Conservation (phyloP, 1,284 basidiomycete species). For the Leccinum glutinopallens region DNA sequence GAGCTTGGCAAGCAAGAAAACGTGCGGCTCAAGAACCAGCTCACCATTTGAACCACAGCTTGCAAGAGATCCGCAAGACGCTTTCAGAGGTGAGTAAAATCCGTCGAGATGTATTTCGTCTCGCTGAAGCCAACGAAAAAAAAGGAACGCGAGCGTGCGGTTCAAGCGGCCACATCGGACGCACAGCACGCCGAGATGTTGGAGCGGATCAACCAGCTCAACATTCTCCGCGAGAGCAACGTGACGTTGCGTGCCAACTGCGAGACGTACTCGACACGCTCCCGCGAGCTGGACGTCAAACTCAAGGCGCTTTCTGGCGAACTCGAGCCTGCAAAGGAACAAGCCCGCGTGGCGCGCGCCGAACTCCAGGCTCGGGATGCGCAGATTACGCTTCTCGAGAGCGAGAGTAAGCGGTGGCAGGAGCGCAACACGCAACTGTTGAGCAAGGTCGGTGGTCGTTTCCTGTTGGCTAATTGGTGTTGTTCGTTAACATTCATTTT, state of each 20-base stretch:
- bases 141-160: constrained; percentile 78
- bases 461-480: background rate
- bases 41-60: constrained; percentile 70
- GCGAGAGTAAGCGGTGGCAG: constrained; percentile 85
- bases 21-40: constrained; percentile 71
- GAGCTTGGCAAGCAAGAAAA: constrained; percentile 87
- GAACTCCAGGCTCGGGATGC: constrained; percentile 74
- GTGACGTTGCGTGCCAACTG: constrained; percentile 79
- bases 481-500: background rate
- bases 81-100: constrained; percentile 57
- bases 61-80: constrained; percentile 70
- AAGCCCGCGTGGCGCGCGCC: constrained; percentile 66
- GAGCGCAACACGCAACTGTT: constrained; percentile 80
- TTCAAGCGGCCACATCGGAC: constrained; percentile 69
- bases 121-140: background rate
- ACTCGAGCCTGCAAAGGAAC: constrained; percentile 77
- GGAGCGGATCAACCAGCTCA: constrained; percentile 87
- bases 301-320: constrained; percentile 62
- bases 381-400: constrained; percentile 74
- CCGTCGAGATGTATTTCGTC: background rate
- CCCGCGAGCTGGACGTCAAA: constrained; percentile 64
- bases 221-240: constrained; percentile 87
- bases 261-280: constrained; percentile 65
- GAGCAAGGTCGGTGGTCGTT: constrained; percentile 60
- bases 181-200: constrained; percentile 84